A percentile compares a stretch with the other conserved stretches of the same genome.
phyloP scores from a whole-genome alignment of 2,329 filamentous ascomycete genomes.

The Fusarium incarnatum region DNA sequence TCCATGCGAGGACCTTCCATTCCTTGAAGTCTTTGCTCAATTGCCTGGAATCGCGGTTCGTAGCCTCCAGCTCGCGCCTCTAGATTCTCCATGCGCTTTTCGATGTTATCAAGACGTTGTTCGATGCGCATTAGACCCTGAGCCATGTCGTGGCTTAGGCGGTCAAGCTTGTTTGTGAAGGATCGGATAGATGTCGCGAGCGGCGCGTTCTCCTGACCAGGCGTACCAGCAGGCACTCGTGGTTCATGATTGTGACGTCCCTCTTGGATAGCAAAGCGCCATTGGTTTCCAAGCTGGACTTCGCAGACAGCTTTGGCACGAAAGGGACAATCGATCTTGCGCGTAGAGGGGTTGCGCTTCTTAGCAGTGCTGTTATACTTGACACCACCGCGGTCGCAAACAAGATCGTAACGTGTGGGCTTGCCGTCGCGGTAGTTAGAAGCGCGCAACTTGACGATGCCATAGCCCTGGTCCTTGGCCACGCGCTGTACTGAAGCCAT shows the following conservation, averaged over 20 bases:
- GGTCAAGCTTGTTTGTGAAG: slow-evolving; percentile 70
- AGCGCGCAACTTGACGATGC: slow-evolving; percentile 71
- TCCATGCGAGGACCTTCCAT: slow-evolving; percentile 59
- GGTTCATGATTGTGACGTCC: slow-evolving; percentile 72
- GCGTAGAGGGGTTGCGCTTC: slow-evolving; percentile 72
- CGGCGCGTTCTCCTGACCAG: slow-evolving; percentile 68
- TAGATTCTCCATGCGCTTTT: slow-evolving; percentile 67
- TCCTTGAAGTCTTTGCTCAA: slow-evolving; percentile 57
- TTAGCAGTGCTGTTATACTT: slow-evolving; percentile 74
- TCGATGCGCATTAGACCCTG: slow-evolving; percentile 65
- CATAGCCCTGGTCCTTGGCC: slow-evolving; percentile 72
- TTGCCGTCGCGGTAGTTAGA: slow-evolving; percentile 73
- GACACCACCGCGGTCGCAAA: slow-evolving; percentile 72
- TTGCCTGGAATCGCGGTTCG: slow-evolving; percentile 59
- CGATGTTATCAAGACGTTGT: slow-evolving; percentile 62
- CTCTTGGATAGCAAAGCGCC: slow-evolving; percentile 72
- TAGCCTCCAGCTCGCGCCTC: slow-evolving; percentile 59
- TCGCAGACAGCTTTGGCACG: slow-evolving; percentile 73
- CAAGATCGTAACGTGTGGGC: slow-evolving; percentile 71
- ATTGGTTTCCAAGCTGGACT: slow-evolving; percentile 71
- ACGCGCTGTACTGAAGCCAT: slow-evolving; percentile 68
- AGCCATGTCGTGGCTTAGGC: slow-evolving; percentile 66
- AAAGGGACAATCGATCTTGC: slow-evolving; percentile 73
- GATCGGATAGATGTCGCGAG: slow-evolving; percentile 68
- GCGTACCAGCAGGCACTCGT: slow-evolving; percentile 64